Base-by-base conservation (phyloP, 2,329 filamentous ascomycete genomes). In the Diaporthe vexans region DNA sequence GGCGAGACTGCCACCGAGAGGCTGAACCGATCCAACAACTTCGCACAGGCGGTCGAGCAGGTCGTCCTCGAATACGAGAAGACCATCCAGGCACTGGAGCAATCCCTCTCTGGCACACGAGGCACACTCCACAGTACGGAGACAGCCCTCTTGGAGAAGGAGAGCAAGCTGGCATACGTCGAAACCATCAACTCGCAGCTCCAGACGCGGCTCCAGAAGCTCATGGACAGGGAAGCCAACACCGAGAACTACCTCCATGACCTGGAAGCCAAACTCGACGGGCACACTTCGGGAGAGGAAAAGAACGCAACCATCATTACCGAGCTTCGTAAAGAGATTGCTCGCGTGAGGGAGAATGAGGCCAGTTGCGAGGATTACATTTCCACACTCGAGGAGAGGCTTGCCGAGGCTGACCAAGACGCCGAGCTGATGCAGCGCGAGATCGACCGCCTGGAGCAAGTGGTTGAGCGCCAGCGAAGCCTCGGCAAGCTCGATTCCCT, bases 51-150 rank as follows among this genome's bases (percentile, higher is more conserved):
- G 37, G 96, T 99, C 26, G 97, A 99, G 80, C 94, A 97, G 80
- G 95, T 99, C 29, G 95, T 99, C 4, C 86, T 98, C 65, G 97
- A 99, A 84, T 99, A 99, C 81, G 97, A 99, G 83, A 98, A 97
- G 88, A 99, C 97, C 0, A 99, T 99, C 67, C 95, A 98, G 82
- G 93, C 91, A 71, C 89, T 99, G 21, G 97, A 99, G 83, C 92
- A 95, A 68, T 98, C 95, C 1, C 90, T 99, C 19, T 95, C 95
- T 0, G 97, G 92, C 80, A 98, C 97, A 1, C 91, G 97, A 73
- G 89, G 94, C 46, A 95, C 94, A 0, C 87, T 99, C 37, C 93
- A 97, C 15, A 93, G 87, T 77, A 95, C 94, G 0, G 97, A 99
- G 82, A 97, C 95, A 72, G 93, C 87, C 73, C 87, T 99, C 33